Evolutionary conservation across 495 filamentous ascomycete species (phyloP).

Genomic region (Ramalina intermedia): DNA sequence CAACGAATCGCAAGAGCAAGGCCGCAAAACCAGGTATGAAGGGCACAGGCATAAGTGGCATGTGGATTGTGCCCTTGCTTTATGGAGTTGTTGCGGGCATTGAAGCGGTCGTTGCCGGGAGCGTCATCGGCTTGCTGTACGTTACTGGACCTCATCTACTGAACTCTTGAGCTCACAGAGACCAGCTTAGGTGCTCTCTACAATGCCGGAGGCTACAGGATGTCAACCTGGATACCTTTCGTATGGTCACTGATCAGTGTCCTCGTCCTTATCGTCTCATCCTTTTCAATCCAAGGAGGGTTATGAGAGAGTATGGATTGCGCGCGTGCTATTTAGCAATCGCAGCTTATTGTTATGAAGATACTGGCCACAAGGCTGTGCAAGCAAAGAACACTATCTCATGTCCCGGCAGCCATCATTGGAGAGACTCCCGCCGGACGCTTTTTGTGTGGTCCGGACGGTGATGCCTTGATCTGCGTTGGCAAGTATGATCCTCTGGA

Average conservation of each 20-base stretch:
- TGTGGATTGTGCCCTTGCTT: slow-evolving; percentile 62
- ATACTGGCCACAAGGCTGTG: too few species aligned
- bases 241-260: slow-evolving; percentile 88
- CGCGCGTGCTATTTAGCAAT: neutral
- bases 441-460: too few species aligned
- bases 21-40: neutral
- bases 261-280: slow-evolving; percentile 77
- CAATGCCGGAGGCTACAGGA: slow-evolving; percentile 70
- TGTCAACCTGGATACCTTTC: slow-evolving; percentile 97
- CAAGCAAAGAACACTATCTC: too few species aligned
- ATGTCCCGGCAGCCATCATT: too few species aligned
- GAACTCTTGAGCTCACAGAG: neutral
- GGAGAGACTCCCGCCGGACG: too few species aligned
- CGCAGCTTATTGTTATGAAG: neutral
- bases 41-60: slow-evolving; percentile 30
- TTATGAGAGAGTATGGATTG: slow-evolving; percentile 36
- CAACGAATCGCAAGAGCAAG: neutral
- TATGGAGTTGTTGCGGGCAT: slow-evolving; percentile 62
- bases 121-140: slow-evolving; percentile 77
- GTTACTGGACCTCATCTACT: slow-evolving; percentile 20
- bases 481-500: slow-evolving; percentile 10
- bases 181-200: slow-evolving; percentile 75
- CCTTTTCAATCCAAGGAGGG: slow-evolving; percentile 91
- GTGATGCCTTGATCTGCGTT: slow-evolving; percentile 4
- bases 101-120: slow-evolving; percentile 77